phyloP scores from a whole-genome alignment of 2,329 filamentous ascomycete genomes.

The Emmonsiellopsis sp. region DNA sequence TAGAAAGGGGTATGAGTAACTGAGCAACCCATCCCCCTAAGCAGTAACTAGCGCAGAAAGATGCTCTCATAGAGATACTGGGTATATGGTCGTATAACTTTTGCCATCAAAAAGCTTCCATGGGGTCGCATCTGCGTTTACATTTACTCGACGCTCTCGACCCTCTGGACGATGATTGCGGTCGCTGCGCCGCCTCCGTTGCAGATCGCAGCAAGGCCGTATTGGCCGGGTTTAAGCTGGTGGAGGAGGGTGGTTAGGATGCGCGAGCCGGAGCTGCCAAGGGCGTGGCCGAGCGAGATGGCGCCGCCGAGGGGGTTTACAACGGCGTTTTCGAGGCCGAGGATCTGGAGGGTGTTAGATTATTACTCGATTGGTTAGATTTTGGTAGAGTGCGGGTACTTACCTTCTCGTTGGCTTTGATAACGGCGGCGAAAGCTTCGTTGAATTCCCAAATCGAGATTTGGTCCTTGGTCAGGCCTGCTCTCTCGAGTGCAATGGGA shows the following conservation, averaged over 20 bases:
- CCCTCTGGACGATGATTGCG: conserved; percentile 79
- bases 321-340: conserved; percentile 66
- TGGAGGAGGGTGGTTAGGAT: conserved; percentile 86
- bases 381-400: conserved; percentile 9
- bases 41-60: too few relatives aligned
- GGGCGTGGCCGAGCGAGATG: conserved; percentile 81
- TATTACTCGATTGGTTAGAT: not conserved
- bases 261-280: conserved; percentile 86
- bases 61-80: too few relatives aligned
- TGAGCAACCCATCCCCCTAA: too few relatives aligned
- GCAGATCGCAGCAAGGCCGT: conserved; percentile 91
- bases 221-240: conserved; percentile 84
- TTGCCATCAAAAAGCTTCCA: too few relatives aligned
- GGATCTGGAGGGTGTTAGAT: conserved; percentile 45
- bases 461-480: conserved; percentile 83
- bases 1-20: too few relatives aligned
- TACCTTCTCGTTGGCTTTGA: conserved; percentile 87
- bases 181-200: conserved; percentile 92
- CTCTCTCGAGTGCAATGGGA: conserved; percentile 75
- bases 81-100: too few relatives aligned
- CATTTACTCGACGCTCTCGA: conserved; percentile 45
- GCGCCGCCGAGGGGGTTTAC: conserved; percentile 87
- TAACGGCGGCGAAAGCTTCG: conserved; percentile 91
- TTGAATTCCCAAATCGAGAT: conserved; percentile 98
- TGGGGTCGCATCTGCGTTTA: not conserved